Conservation (phyloP, 257 asterid genomes). For the Sherardia arvensis region DNA sequence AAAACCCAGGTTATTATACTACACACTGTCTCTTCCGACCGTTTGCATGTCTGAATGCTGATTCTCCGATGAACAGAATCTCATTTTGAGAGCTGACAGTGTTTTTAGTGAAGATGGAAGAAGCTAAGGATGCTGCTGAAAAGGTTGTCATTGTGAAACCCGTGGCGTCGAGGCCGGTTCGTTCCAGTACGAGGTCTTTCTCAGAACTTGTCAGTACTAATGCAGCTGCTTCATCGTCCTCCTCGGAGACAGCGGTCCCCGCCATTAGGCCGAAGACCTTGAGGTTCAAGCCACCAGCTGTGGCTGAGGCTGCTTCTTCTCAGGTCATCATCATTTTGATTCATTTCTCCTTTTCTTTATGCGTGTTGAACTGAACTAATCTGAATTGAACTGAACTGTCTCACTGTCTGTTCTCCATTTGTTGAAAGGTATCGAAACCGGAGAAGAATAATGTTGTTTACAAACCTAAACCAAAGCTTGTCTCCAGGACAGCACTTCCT, state of each 20-base stretch:
- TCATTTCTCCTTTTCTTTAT: neutral
- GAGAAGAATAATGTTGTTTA: constrained; percentile 35
- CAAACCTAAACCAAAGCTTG: constrained; percentile 72
- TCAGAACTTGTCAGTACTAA: constrained; percentile 38
- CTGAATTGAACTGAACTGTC: constrained; percentile 25
- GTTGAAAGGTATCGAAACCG: constrained; percentile 23
- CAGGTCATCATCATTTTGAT: constrained; percentile 14
- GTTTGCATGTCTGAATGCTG: neutral
- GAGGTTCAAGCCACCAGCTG: constrained; percentile 38
- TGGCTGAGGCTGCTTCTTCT: constrained; percentile 15
- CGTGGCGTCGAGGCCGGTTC: constrained; percentile 65
- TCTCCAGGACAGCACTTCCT: constrained; percentile 47
- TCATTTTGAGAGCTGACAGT: neutral
- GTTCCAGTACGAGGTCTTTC: constrained; percentile 39
- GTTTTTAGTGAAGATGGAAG: constrained; percentile 37
- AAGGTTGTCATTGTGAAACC: constrained; percentile 58
- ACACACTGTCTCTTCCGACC: no score
- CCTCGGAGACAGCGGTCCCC: constrained; percentile 29
- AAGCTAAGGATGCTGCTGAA: constrained; percentile 36
- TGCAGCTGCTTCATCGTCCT: constrained; percentile 38
- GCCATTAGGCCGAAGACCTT: constrained; percentile 57
- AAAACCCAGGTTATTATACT: no score
- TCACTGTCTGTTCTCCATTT: constrained; percentile 23
- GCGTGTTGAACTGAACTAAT: neutral
- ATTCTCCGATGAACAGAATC: neutral